Percentiles rank a stretch among this genome's conserved stretches.
These are phyloP conservation scores for Candolleomyces eurysporus DNA, from an alignment of 768 basidiomycete genomes.

Conservation along the genomic window DNA sequence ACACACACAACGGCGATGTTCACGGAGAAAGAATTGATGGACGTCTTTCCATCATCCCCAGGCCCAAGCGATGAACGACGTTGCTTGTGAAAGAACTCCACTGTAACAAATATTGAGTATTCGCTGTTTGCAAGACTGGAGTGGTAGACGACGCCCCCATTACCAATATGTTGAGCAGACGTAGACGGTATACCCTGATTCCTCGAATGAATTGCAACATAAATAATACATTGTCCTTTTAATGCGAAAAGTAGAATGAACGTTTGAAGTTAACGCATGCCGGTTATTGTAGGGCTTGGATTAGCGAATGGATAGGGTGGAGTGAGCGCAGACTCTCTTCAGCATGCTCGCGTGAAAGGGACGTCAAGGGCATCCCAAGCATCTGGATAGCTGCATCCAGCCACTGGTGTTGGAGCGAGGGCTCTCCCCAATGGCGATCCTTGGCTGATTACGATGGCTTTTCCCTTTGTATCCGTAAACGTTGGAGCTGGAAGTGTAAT, in stretches of 20 bases:
- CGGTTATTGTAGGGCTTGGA: no score
- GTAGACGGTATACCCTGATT: no score
- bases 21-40: conserved; percentile 47
- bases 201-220: no score
- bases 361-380: conserved; percentile 25
- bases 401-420: conserved; percentile 43
- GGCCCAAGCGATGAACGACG: conserved; percentile 43
- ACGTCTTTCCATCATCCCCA: conserved; percentile 41
- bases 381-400: conserved; percentile 57
- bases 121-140: conserved; percentile 6
- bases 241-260: no score
- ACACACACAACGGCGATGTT: no score
- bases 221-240: no score
- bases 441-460: conserved; percentile 38
- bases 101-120: conserved; percentile 20
- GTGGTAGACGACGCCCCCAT: conserved; percentile 38
- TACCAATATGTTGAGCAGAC: conserved; percentile 32
- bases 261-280: no score
- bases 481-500: conserved; percentile 51
- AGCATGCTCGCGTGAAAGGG: no score
- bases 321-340: no score
- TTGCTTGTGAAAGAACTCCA: conserved; percentile 54
- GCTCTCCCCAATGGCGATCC: conserved; percentile 52
- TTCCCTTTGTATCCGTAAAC: conserved; percentile 33
- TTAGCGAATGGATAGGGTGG: no score